Conservation (phyloP, 2,329 filamentous ascomycete species). For the Colletotrichum simmondsii region DNA sequence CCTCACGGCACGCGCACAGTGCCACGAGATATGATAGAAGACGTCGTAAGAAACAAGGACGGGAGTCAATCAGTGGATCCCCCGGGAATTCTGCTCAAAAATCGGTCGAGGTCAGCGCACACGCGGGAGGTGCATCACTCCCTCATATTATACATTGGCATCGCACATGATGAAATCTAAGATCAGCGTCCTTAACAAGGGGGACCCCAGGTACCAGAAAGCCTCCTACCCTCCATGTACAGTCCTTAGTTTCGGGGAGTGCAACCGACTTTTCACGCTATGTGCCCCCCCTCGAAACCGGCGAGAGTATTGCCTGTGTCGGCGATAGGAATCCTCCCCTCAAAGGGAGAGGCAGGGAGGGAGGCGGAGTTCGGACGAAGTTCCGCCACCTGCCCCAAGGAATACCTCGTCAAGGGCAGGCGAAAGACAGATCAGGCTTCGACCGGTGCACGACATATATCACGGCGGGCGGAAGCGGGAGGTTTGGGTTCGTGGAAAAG, state of each 20-base stretch:
- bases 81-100: background rate
- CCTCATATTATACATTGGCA: constrained; percentile 12
- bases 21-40: background rate
- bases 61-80: background rate
- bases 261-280: background rate
- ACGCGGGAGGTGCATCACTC: background rate
- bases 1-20: background rate
- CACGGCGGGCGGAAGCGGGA: too few species aligned
- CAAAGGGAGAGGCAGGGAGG: background rate
- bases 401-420: background rate
- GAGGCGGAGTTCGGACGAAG: background rate
- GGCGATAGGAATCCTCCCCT: background rate
- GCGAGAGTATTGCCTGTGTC: background rate
- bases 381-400: background rate
- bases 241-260: background rate
- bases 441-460: too few species aligned
- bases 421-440: background rate
- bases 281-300: constrained; percentile 20
- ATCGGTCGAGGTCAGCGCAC: background rate
- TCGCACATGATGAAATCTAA: background rate
- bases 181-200: constrained; percentile 11
- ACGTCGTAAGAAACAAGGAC: background rate
- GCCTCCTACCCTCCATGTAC: background rate
- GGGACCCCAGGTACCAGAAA: background rate
- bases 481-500: too few species aligned